A percentile compares a stretch with the other conserved stretches of the same genome.
phyloP scores from a whole-genome alignment of 768 basidiomycete species.

The Suillus subluteus region DNA sequence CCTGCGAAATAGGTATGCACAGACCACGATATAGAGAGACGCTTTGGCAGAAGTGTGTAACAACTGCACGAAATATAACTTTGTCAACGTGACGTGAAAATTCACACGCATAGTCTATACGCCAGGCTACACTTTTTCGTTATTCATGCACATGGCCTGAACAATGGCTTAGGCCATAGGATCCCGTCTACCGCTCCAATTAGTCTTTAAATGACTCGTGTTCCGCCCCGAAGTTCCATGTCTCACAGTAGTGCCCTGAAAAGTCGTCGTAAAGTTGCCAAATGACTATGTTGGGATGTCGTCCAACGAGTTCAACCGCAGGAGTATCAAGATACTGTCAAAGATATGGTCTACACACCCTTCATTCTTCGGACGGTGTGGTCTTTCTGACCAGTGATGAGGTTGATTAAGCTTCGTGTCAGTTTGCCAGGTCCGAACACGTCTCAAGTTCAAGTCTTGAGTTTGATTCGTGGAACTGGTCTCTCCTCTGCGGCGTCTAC shows the following conservation, averaged over 20 bases:
- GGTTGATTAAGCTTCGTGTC: not conserved
- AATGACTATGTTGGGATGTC: not conserved
- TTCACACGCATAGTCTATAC: slow-evolving; percentile 4
- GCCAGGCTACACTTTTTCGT: not conserved
- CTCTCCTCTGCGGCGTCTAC: not conserved
- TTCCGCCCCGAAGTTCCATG: not conserved
- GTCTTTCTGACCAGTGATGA: not conserved
- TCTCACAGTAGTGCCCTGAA: not conserved
- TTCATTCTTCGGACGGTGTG: not conserved
- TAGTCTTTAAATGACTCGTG: not conserved
- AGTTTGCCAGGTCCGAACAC: not conserved
- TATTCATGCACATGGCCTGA: not conserved
- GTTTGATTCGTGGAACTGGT: not conserved
- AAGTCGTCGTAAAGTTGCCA: not conserved
- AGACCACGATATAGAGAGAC: slow-evolving; percentile 16
- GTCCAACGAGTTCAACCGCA: not conserved
- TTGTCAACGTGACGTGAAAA: slow-evolving; percentile 15
- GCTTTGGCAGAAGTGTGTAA: slow-evolving; percentile 13
- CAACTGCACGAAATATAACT: slow-evolving; percentile 15
- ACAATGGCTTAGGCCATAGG: not conserved
- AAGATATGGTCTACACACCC: not conserved
- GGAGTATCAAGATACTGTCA: not conserved
- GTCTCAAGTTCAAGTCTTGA: not conserved
- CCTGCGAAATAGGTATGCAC: slow-evolving; percentile 14
- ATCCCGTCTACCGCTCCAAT: not conserved